Base-by-base conservation (phyloP, 2,329 filamentous ascomycete genomes). In the Metarhizium sp. region DNA sequence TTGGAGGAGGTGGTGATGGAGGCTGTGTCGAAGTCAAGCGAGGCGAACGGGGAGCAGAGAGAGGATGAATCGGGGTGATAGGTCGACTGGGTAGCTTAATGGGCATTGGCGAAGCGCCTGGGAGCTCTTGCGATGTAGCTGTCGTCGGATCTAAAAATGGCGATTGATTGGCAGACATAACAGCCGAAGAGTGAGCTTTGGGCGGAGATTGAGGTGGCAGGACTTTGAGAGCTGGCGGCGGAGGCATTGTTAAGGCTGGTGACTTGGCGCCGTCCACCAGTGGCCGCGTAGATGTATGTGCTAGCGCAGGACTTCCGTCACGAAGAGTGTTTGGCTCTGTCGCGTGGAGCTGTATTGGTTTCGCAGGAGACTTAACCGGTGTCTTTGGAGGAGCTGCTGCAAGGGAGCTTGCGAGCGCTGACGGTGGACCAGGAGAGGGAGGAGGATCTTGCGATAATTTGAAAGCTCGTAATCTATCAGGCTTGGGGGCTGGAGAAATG, bases 131-230 rank as follows among this genome's bases (percentile, higher is more conserved):
- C 42, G 71, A 65, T 51, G 73, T 66, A 50, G 74, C 62, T 40
- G 74, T 66, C 59, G 78, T 76, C 14, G 78, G 73, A 54, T 77
- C 76, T 7, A 82, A 64, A 60, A 75, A 76, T n/a, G 67, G 67
- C 18, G 72, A 71, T 45, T 73, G 70, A 16, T 80, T 76, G 40
- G 67, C 68, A 10, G 68, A 59, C 13, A 69, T 62, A 7, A 73
- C 54, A 42, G 65, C 66, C 25, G 68, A 62, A 18, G 67, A 59
- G 48, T 68, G 72, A 50, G 65, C 67, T 59, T 83, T 86, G 1
- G 83, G 80, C 0, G 87, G 86, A 11, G 87, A 90, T 52, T 79
- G 79, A 5, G 88, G 88, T 47, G 87, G 86, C 54, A 89, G 79
- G 50, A 91, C 74, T 5, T 78, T 81, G 56, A 92, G 81, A 36